These are phyloP conservation scores for Cladosporium sp. DNA, from an alignment of 2,329 filamentous ascomycete species.

Conservation along the genomic window DNA sequence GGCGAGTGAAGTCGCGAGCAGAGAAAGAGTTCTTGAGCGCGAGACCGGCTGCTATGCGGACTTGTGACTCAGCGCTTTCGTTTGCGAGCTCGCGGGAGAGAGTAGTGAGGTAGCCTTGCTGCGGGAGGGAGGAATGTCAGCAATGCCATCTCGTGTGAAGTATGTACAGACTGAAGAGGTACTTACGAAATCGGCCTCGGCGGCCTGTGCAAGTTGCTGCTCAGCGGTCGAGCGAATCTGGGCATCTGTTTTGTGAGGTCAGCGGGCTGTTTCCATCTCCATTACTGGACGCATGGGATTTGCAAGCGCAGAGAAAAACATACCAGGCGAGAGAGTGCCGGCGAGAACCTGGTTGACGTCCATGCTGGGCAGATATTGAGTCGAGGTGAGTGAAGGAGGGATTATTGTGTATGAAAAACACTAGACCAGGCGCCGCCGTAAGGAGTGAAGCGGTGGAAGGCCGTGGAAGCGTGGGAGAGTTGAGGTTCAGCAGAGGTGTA, in stretches of 20 bases:
- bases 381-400: neutral
- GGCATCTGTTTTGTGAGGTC: conserved; percentile 66
- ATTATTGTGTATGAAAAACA: neutral
- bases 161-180: conserved; percentile 28
- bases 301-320: conserved; percentile 39
- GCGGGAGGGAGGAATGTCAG: conserved; percentile 28
- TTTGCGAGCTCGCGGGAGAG: conserved; percentile 94
- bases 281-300: neutral
- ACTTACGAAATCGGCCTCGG: conserved; percentile 92
- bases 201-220: conserved; percentile 88
- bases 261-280: conserved; percentile 1
- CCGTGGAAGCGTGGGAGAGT: neutral
- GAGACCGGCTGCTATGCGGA: conserved; percentile 91
- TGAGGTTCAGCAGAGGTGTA: neutral
- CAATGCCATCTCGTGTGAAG: conserved; percentile 20
- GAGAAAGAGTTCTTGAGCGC: conserved; percentile 98
- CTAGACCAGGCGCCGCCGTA: conserved; percentile 18
- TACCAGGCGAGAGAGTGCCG: conserved; percentile 94
- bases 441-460: conserved; percentile 17
- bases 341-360: conserved; percentile 98
- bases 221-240: conserved; percentile 87
- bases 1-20: conserved; percentile 82
- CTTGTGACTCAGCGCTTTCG: conserved; percentile 77
- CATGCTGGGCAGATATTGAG: conserved; percentile 60
- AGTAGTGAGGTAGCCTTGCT: conserved; percentile 91